Percentiles rank a stretch among this genome's conserved stretches.
These are phyloP conservation scores for Cryphonectria naterciae DNA, from an alignment of 2,329 filamentous ascomycete species.

Conservation along the genomic window DNA sequence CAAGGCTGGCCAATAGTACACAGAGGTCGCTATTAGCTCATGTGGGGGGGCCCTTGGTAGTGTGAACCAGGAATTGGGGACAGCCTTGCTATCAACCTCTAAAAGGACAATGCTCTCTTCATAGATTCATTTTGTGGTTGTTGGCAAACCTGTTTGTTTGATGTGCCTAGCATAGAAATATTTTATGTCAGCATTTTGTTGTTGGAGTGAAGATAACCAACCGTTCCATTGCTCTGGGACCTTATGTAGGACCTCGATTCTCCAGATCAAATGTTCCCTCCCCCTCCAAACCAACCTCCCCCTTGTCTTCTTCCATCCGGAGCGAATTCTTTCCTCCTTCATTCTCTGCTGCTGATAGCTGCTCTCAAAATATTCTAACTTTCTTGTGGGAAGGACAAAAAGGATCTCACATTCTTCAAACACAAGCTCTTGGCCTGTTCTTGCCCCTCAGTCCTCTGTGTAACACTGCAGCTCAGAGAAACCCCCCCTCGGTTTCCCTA, in stretches of 20 bases:
- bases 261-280: background rate
- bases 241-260: background rate
- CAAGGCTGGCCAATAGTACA: conserved; percentile 17
- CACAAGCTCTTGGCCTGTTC: background rate
- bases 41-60: conserved; percentile 9
- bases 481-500: background rate
- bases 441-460: background rate
- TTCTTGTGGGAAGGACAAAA: background rate
- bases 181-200: background rate
- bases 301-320: background rate
- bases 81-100: conserved; percentile 19
- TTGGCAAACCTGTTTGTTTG: background rate
- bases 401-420: background rate
- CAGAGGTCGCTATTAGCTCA: background rate
- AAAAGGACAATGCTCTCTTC: background rate
- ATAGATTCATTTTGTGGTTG: background rate
- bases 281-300: background rate
- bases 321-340: background rate
- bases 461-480: background rate
- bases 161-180: no score
- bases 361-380: background rate
- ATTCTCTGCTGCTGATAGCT: background rate
- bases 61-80: background rate
- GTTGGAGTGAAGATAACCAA: background rate
- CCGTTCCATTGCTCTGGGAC: background rate